These are phyloP conservation scores for Wallemia mellicola DNA, from an alignment of 1,284 basidiomycete genomes.

Conservation along the genomic window DNA sequence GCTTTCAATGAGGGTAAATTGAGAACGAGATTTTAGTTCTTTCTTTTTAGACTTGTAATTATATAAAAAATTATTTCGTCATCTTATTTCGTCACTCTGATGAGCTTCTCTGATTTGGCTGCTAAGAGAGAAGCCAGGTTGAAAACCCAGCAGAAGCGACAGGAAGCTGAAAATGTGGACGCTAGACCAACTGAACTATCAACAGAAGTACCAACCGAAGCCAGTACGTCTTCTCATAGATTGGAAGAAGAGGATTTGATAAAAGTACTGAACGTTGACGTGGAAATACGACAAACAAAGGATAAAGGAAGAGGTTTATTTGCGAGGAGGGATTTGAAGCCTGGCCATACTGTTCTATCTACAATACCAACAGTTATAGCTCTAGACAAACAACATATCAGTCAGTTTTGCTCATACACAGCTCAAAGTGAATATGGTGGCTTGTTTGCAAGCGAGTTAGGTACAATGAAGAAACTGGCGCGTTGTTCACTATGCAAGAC, in stretches of 20 bases:
- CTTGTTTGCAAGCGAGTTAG: too few species aligned
- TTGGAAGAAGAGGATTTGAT: too few species aligned
- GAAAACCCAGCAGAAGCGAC: background rate
- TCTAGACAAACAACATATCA: background rate
- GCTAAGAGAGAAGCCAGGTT: background rate
- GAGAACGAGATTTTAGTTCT: background rate
- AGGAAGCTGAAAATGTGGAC: background rate
- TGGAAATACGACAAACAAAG: background rate
- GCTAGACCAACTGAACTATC: background rate
- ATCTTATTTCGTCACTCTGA: background rate
- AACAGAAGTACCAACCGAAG: background rate
- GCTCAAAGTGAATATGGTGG: too few species aligned
- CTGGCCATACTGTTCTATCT: background rate
- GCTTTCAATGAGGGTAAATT: conserved; percentile 28
- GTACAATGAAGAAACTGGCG: too few species aligned
- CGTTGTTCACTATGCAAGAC: background rate
- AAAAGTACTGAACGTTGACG: background rate
- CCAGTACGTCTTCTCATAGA: too few species aligned
- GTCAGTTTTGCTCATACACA: background rate
- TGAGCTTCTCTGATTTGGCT: background rate
- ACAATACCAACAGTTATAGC: background rate
- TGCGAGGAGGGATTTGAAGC: background rate
- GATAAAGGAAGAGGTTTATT: background rate
- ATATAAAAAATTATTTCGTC: background rate
- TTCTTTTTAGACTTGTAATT: background rate